Evolutionary conservation across 805 yeast species (phyloP), one percentile per base, ranked within the genome.

Genomic region (Cyberlindnera nakhonratchasimensis): DNA sequence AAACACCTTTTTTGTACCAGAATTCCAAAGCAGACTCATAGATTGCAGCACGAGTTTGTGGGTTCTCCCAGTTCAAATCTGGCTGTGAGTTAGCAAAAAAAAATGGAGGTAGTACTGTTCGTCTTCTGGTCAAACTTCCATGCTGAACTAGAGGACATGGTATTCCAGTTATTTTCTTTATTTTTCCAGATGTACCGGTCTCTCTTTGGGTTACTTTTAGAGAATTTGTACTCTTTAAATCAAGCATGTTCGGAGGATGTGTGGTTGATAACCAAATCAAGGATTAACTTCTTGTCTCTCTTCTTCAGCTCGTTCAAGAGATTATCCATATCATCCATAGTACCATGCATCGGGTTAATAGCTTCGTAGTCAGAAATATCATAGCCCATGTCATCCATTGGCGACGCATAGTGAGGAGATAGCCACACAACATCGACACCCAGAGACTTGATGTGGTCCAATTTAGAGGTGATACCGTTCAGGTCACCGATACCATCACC

Each of bases 381-480:
- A 54, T 77, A 78, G 4, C 83, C 83, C 82, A 77, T 77, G 56
- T 77, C 82, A 39, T 70, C 74, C 54, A 73, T 77, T 6, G 82
- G 82, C 4, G 79, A 72, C 47, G 73, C 78, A 61, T 67, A 76
- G 64, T 74, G 72, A 19, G 82, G 82, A 19, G 75, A 72, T 42
- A 77, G 57, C 83, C 82, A 78, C 32, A 77, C 61, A 12, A 72
- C 70, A 43, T 74, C 79, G 11, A 66, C 65, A 2, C 80, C 80
- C 28, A 77, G 59, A 19, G 57, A 58, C 52, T 72, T 69, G 56
- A 77, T 54, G 56, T 77, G 75, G 57, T 74, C 79, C 49, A 77
- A 61, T 21, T 70, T 69, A 16, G 74, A 66, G 45, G 73, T 64
- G 44, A 77, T 71, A 18, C 82, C 83, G 20, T 67, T 72, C 42